phyloP scores from a whole-genome alignment of 139 green algal species.

The Penium margaritaceum region DNA sequence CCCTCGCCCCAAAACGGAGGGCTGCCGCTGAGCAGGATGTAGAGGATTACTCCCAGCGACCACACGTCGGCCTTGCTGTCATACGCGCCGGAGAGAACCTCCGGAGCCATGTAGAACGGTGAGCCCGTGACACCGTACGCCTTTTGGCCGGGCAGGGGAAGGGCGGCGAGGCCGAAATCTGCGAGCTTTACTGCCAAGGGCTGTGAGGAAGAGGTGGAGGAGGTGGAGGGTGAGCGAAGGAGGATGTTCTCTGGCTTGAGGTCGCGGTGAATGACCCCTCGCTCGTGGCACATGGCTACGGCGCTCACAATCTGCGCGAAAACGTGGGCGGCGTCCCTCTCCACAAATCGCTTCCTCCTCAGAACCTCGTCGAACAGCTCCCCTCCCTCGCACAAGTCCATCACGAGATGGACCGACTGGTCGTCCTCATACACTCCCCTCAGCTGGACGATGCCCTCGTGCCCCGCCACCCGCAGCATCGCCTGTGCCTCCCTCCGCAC shows the following conservation, averaged over 20 bases:
- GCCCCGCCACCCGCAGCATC: constrained; percentile 20
- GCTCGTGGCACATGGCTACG: constrained; percentile 57
- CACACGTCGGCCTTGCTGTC: constrained; percentile 68
- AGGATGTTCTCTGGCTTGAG: constrained; percentile 78
- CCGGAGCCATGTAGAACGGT: constrained; percentile 74
- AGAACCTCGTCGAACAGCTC: constrained; percentile 93
- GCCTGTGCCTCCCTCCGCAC: constrained; percentile 34
- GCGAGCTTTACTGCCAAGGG: constrained; percentile 60
- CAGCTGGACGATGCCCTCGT: constrained; percentile 37
- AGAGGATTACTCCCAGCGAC: constrained; percentile 71
- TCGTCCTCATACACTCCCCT: constrained; percentile 35
- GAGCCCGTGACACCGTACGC: constrained; percentile 56
- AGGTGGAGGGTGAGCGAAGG: too few species aligned
- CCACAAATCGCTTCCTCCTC: neutral
- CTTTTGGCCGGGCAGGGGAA: constrained; percentile 41
- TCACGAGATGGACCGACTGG: constrained; percentile 15
- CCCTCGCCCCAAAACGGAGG: constrained; percentile 19
- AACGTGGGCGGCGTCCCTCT: constrained; percentile 15
- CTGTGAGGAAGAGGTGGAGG: too few species aligned
- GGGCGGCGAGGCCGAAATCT: constrained; percentile 67
- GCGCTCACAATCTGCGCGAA: constrained; percentile 14
- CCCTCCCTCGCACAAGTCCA: constrained; percentile 72
- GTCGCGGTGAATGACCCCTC: constrained; percentile 78
- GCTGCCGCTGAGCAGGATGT: constrained; percentile 44
- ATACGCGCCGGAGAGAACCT: constrained; percentile 69